phyloP scores from a whole-genome alignment of 75 land plant genomes.

The Cryptomeria japonica region DNA sequence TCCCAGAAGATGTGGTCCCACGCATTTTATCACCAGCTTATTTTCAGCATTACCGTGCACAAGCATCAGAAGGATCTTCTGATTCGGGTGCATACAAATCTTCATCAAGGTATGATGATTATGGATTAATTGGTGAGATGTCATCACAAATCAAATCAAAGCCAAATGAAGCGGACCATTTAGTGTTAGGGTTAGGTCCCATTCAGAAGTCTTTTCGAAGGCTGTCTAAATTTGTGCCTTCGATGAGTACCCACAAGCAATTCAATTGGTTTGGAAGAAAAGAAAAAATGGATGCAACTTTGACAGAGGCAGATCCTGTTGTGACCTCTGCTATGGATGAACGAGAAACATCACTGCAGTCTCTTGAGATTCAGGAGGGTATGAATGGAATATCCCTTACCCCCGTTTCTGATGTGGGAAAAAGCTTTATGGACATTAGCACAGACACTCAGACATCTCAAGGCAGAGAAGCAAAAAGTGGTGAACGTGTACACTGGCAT shows the following conservation, averaged over 20 bases:
- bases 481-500: constrained; percentile 37
- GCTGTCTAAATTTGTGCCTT: constrained; percentile 77
- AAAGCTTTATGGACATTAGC: constrained; percentile 10
- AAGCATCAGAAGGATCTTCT: constrained; percentile 18
- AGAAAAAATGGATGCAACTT: constrained; percentile 19
- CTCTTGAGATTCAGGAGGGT: constrained; percentile 83
- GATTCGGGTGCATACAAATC: constrained; percentile 11
- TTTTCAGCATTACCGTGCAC: constrained; percentile 86
- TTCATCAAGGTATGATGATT: background rate
- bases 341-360: constrained; percentile 34
- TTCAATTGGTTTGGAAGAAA: constrained; percentile 39
- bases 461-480: constrained; percentile 23
- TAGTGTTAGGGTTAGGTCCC: constrained; percentile 72
- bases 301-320: constrained; percentile 14
- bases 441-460: constrained; percentile 15
- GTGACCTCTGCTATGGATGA: constrained; percentile 29
- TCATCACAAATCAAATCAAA: constrained; percentile 24
- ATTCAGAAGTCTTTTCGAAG: constrained; percentile 80
- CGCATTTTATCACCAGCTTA: constrained; percentile 96
- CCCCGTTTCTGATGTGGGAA: constrained; percentile 38
- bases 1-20: constrained; percentile 96
- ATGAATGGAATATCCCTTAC: constrained; percentile 68
- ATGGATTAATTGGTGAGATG: constrained; percentile 14
- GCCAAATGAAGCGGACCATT: constrained; percentile 43
- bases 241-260: constrained; percentile 55